Percentiles rank a stretch among this genome's conserved stretches.
Conservation (phyloP, 2,329 filamentous ascomycete genomes). For the Claviceps arundinis region DNA sequence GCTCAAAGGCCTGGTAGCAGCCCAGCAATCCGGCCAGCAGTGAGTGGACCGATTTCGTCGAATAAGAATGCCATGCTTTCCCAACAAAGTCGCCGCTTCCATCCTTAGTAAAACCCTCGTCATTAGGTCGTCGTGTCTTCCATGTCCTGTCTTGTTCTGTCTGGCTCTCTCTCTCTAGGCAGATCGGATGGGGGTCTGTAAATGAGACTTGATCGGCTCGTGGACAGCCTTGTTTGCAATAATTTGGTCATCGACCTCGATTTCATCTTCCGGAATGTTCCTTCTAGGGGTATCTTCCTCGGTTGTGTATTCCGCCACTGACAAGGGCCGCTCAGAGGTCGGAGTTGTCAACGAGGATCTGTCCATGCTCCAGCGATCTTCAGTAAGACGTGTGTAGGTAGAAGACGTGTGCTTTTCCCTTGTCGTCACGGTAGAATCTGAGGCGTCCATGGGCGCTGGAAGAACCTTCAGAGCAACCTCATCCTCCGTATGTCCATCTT, state of each 20-base stretch:
- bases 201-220: neutral
- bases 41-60: neutral
- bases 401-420: conserved; percentile 24
- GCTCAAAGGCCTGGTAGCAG: neutral
- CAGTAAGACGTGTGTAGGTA: conserved; percentile 23
- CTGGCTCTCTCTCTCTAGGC: neutral
- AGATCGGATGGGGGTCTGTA: neutral
- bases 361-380: conserved; percentile 24
- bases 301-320: conserved; percentile 17
- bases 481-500: neutral
- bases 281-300: conserved; percentile 21
- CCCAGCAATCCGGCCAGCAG: neutral
- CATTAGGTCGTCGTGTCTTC: neutral
- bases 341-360: conserved; percentile 25
- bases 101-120: neutral
- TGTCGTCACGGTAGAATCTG: conserved; percentile 14
- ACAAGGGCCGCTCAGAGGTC: conserved; percentile 23
- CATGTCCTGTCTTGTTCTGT: neutral
- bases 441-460: conserved; percentile 11
- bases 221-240: neutral
- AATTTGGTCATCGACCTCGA: neutral
- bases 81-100: neutral
- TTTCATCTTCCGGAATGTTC: conserved; percentile 11
- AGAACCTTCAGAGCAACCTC: neutral
- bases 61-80: neutral